Base-by-base conservation (phyloP, 208 protist genomes). In the Trypanosoma cruzi region DNA sequence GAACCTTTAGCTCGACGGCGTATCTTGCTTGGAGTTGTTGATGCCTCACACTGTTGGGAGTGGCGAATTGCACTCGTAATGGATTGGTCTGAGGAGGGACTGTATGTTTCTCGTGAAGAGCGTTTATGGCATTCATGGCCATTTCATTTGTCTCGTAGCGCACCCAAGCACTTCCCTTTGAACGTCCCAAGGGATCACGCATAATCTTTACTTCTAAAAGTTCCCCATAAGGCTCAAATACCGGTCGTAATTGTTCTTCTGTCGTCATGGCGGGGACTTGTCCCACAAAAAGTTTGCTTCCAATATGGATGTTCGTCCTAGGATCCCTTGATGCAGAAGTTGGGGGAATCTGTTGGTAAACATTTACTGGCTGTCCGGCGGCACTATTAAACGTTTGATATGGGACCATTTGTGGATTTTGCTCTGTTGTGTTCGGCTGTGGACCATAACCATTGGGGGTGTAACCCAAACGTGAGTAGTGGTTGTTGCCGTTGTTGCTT, bases 1-100 rank as follows among this genome's bases (percentile, higher is more conserved):
- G 16, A 49, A 4, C 31, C 31, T 53, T 58, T 1, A 60, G 28
- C 22, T 56, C 54, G 22, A 63, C 13, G 7, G 62, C 20, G 53
- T 68, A 55, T n/a, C 29, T 57, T 11, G 68, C 20, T 34, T 66
- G 48, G 16, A 49, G 20, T 49, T 49, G 53, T 42, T 73, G 71
- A 34, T 71, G 2, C n/a, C 70, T 82, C 32, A 64, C 71, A 13
- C 55, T 67, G 44, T 69, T 83, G 22, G 77, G 68, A 3, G 77
- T 73, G 36, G 88, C 88, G 57, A 93, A 90, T 68, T 93, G 88
- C 20, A 94, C 89, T 4, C 87, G 86, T 37, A 93, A 64, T 14
- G 91, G 72, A 73, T 94, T 96, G 1, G 88, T 94, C 65, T 94
- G 91, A 31, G 88, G 88, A n/a, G 86, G 85, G 46, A 96, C 76